A percentile compares a stretch with the other conserved stretches of the same genome.
phyloP scores from a whole-genome alignment of 768 basidiomycete species.

The Multifurca ochricompacta region DNA sequence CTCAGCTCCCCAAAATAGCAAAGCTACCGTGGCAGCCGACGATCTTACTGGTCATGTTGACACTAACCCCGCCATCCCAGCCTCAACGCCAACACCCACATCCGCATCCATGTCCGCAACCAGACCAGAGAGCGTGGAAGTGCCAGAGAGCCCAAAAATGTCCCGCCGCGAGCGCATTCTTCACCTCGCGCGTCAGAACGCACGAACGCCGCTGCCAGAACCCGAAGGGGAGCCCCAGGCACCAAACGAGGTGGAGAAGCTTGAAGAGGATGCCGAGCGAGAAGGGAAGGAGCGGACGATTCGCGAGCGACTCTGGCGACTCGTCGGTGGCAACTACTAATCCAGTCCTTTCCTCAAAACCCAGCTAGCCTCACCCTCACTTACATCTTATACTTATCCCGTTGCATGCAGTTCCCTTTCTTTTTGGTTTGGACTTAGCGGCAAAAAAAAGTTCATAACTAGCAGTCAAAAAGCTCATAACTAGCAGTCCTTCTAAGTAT shows the following conservation, averaged over 20 bases:
- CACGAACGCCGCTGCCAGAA: slow-evolving; percentile 15
- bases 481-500: background rate
- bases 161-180: slow-evolving; percentile 19
- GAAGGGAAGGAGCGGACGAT: slow-evolving; percentile 15
- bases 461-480: background rate
- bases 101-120: background rate
- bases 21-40: background rate
- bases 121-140: no score
- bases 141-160: background rate
- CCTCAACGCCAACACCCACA: background rate
- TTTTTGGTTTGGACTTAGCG: no score
- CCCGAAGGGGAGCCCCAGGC: background rate
- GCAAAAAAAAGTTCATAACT: background rate
- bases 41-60: background rate
- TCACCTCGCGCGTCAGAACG: slow-evolving; percentile 15
- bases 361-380: background rate
- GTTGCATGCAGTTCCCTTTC: background rate
- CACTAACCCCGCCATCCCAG: background rate
- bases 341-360: background rate
- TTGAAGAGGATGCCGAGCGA: background rate
- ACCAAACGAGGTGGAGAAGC: background rate
- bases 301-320: slow-evolving; percentile 17
- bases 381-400: background rate
- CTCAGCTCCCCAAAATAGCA: background rate
- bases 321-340: slow-evolving; percentile 14